Base-by-base conservation (phyloP, 83 land plant species). In the Picea engelmannii region DNA sequence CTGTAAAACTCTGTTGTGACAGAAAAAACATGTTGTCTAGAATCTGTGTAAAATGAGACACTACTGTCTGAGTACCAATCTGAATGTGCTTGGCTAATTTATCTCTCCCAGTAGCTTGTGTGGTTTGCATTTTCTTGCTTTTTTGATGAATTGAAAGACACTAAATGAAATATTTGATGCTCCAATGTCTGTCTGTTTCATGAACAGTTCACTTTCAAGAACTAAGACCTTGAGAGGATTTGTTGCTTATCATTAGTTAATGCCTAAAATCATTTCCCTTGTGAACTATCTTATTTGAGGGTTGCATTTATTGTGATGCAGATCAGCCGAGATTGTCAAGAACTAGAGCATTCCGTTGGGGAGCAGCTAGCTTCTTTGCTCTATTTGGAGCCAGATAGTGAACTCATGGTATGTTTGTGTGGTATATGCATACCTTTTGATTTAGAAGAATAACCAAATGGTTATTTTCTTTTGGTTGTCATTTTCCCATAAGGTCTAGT, bases 261-360 rank as follows among this genome's bases (percentile, higher is more conserved):
- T 16, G 5, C 21, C 21, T 23, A 12, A n/a, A 67, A 68, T 38
- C 16, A n/a, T 80, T 44, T 64, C 18, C 52, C 8, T 40, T 66
- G 42, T 64, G 38, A 18, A 64, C 35, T 42, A 12, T 15, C 31
- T 4, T 66, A 25, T 52, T 16, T 49, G 52, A 74, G 21, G 15
- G 7, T 47, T 21, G 17, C 12, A 47, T 49, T 74, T 49, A 18
- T 16, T 49, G 15, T 38, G 23, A 81, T 87, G 67, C 91, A 65
- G 99, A 95, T 97, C 64, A 95, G 98, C 80, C 88, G 97, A 66
- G 99, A 97, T 76, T 97, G 99, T 81, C 97, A 97, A 79, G 99
- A 97, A 84, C 78, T 97, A 73, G 99, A 97, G 81, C 92, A 94
- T 25, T 87, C 89, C 59, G 73, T 97, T 70, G 98, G 99, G 60